Evolutionary conservation across 805 yeast genomes (phyloP).

Genomic region (Diddensiella transvaalensis): DNA sequence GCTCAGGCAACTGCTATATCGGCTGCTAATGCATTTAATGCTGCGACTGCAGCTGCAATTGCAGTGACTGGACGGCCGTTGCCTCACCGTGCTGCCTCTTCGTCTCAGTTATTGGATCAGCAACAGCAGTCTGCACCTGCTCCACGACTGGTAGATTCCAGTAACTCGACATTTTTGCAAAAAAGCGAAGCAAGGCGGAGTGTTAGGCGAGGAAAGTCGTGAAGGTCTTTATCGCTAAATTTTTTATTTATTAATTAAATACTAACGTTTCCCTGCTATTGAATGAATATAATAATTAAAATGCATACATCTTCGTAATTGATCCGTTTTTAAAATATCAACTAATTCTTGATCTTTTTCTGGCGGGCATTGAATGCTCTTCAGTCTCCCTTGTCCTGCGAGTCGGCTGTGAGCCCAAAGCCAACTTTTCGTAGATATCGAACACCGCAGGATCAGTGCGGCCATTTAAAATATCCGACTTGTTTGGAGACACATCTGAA

Average conservation of each 20-base stretch:
- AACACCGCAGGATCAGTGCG: too few species aligned
- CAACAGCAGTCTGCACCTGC: slow-evolving; percentile 7
- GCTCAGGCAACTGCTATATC: slow-evolving; percentile 26
- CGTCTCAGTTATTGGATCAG: slow-evolving; percentile 4
- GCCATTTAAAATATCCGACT: background rate
- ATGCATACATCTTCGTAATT: too few species aligned
- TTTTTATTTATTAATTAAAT: background rate
- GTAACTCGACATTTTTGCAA: slow-evolving; percentile 21
- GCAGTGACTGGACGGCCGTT: slow-evolving; percentile 26
- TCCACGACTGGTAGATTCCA: slow-evolving; percentile 13
- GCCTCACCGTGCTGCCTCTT: background rate
- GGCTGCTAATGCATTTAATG: slow-evolving; percentile 31
- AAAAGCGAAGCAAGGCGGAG: slow-evolving; percentile 21
- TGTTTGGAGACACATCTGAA: background rate
- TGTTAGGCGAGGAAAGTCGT: slow-evolving; percentile 10
- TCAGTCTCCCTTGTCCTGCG: too few species aligned
- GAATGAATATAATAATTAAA: too few species aligned
- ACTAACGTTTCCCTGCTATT: background rate
- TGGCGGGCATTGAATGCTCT: too few species aligned
- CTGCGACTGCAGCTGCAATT: slow-evolving; percentile 35
- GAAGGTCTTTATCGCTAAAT: background rate
- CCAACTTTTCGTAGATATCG: too few species aligned
- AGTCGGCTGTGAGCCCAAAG: too few species aligned
- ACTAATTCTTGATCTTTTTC: too few species aligned
- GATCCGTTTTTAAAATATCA: too few species aligned